phyloP scores from a whole-genome alignment of 2,329 filamentous ascomycete species.

The Lasiodiplodia hormozganensis region DNA sequence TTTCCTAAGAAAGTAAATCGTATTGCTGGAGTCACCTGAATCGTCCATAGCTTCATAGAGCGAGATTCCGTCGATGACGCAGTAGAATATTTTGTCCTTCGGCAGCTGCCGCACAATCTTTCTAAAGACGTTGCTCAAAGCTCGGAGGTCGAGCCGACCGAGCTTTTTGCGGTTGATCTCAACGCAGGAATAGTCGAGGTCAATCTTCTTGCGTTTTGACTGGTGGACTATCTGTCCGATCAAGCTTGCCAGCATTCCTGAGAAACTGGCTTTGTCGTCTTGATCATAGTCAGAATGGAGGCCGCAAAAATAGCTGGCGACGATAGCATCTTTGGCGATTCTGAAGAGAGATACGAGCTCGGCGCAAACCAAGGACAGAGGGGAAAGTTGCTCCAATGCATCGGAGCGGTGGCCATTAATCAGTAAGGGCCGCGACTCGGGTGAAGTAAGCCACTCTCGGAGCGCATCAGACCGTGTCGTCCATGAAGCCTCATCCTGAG shows the following conservation, averaged over 20 bases:
- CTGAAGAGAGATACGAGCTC: constrained; percentile 22
- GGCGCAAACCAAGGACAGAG: constrained; percentile 30
- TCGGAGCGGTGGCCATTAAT: constrained; percentile 27
- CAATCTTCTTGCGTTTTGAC: neutral
- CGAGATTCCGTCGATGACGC: constrained; percentile 32
- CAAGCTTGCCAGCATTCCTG: constrained; percentile 10
- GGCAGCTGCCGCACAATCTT: constrained; percentile 28
- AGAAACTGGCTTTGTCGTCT: constrained; percentile 8
- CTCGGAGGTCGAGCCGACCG: constrained; percentile 4
- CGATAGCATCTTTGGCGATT: neutral
- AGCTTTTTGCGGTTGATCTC: neutral
- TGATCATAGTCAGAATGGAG: constrained; percentile 20
- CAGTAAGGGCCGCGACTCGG: constrained; percentile 18
- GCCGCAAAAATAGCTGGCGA: constrained; percentile 29
- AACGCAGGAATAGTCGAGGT: neutral
- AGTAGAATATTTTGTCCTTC: constrained; percentile 26
- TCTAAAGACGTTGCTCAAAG: constrained; percentile 12
- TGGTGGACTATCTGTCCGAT: constrained; percentile 6
- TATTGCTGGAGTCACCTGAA: neutral
- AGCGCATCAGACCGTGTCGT: constrained; percentile 22
- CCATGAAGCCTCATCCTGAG: constrained; percentile 22
- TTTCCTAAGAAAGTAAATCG: neutral
- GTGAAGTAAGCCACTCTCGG: constrained; percentile 23
- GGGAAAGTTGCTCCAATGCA: constrained; percentile 16
- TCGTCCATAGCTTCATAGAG: constrained; percentile 25